These are phyloP conservation scores for Mycena maculata DNA, from an alignment of 768 basidiomycete genomes.

Conservation along the genomic window DNA sequence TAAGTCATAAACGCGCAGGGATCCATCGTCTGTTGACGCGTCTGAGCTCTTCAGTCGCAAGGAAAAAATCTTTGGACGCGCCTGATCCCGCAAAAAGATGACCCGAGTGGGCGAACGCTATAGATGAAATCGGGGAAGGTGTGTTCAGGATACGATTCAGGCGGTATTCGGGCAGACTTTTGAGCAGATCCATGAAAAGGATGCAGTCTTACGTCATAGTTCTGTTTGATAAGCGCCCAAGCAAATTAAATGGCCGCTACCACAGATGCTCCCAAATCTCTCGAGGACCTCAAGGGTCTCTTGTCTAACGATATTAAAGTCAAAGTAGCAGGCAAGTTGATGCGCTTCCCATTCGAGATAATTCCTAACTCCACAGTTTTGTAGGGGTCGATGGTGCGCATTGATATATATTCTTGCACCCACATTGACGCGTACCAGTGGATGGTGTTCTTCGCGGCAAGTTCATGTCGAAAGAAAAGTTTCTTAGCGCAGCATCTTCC, in stretches of 20 bases:
- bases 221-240: too few relatives aligned
- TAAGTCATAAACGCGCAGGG: slow-evolving; percentile 72
- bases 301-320: slow-evolving; percentile 81
- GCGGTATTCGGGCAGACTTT: slow-evolving; percentile 26
- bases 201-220: too few relatives aligned
- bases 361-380: not conserved
- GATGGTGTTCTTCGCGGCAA: slow-evolving; percentile 97
- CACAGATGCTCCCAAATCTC: slow-evolving; percentile 54
- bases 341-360: not conserved
- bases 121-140: slow-evolving; percentile 64
- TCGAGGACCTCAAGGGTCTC: slow-evolving; percentile 66
- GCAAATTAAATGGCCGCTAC: slow-evolving; percentile 31
- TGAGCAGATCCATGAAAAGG: slow-evolving; percentile 11
- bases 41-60: not conserved
- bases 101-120: slow-evolving; percentile 60
- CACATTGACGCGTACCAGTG: slow-evolving; percentile 56
- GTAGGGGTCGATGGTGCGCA: slow-evolving; percentile 78
- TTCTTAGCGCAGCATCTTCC: slow-evolving; percentile 80
- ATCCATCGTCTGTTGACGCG: slow-evolving; percentile 68
- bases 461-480: slow-evolving; percentile 94
- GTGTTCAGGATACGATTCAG: slow-evolving; percentile 47
- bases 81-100: slow-evolving; percentile 74
- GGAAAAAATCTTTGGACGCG: slow-evolving; percentile 39
- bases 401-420: slow-evolving; percentile 48
- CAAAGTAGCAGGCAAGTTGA: slow-evolving; percentile 86